Percentiles rank a stretch among this genome's conserved stretches.
Evolutionary conservation across 2,329 filamentous ascomycete species (phyloP).

Genomic region (Cytospora paraplurivora): DNA sequence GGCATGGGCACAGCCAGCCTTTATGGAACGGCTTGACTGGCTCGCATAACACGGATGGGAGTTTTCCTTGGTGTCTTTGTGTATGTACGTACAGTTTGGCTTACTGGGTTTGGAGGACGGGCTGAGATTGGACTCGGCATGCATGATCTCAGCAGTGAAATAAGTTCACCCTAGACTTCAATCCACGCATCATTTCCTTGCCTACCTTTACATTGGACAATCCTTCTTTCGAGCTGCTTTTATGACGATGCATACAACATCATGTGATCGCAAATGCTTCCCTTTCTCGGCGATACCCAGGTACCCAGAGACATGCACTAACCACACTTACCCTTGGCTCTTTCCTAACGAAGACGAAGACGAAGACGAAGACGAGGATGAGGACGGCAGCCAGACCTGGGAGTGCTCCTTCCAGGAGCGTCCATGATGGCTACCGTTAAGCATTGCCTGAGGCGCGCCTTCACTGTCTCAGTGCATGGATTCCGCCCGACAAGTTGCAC

Average conservation of each 20-base stretch:
- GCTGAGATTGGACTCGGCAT: conserved; percentile 5
- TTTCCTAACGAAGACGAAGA: neutral
- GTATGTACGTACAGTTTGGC: conserved; percentile 13
- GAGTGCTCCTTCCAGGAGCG: neutral
- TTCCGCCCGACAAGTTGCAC: neutral
- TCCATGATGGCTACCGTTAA: neutral
- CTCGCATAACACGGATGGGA: conserved; percentile 14
- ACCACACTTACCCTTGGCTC: neutral
- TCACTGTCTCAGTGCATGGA: neutral
- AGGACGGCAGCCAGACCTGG: neutral
- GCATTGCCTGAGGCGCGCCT: neutral
- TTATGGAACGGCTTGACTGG: conserved; percentile 1
- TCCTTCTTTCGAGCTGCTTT: neutral
- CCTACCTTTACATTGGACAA: neutral
- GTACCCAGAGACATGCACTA: too few species aligned
- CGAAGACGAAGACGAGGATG: neutral
- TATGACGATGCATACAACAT: neutral
- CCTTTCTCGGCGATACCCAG: too few species aligned
- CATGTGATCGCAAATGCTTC: neutral
- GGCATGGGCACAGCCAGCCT: conserved; percentile 8
- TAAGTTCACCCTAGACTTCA: conserved; percentile 20
- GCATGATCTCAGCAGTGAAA: conserved; percentile 16
- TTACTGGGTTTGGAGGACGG: conserved; percentile 4
- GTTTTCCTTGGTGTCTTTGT: neutral
- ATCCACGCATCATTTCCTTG: conserved; percentile 17